Evolutionary conservation across 75 land plant species (phyloP).

Genomic region (Cryptomeria japonica): DNA sequence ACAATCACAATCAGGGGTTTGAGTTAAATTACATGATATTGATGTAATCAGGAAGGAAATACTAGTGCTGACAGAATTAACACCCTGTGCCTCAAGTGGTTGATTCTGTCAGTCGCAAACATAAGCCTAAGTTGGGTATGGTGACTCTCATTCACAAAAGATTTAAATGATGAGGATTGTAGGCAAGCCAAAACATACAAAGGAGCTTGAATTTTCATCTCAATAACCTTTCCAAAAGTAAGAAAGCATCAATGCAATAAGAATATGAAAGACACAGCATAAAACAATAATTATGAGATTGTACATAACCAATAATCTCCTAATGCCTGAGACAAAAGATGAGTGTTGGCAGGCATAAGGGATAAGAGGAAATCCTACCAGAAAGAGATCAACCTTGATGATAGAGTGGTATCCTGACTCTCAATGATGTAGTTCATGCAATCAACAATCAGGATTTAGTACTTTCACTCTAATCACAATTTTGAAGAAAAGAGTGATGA

Average conservation of each 20-base stretch:
- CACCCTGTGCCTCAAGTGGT: background rate
- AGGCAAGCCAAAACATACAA: background rate
- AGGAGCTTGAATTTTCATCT: background rate
- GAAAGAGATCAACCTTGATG: background rate
- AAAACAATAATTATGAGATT: background rate
- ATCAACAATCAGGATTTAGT: background rate
- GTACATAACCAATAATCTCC: background rate
- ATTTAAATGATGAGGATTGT: background rate
- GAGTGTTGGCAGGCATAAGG: background rate
- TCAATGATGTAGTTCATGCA: background rate
- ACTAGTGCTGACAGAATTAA: constrained; percentile 2
- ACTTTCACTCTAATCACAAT: background rate
- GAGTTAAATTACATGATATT: background rate
- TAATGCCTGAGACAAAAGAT: background rate
- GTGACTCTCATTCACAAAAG: background rate
- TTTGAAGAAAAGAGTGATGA: background rate
- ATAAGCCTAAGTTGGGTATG: background rate
- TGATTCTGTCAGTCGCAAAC: background rate
- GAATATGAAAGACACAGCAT: background rate
- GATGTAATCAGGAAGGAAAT: background rate
- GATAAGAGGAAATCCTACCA: background rate
- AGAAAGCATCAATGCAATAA: background rate
- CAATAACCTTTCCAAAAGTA: background rate
- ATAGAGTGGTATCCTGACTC: background rate
- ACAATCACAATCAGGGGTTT: background rate